A percentile compares a stretch with the other conserved stretches of the same genome.
phyloP scores from a whole-genome alignment of 306 rosid genomes.

The Amphicarpaea edgeworthii region DNA sequence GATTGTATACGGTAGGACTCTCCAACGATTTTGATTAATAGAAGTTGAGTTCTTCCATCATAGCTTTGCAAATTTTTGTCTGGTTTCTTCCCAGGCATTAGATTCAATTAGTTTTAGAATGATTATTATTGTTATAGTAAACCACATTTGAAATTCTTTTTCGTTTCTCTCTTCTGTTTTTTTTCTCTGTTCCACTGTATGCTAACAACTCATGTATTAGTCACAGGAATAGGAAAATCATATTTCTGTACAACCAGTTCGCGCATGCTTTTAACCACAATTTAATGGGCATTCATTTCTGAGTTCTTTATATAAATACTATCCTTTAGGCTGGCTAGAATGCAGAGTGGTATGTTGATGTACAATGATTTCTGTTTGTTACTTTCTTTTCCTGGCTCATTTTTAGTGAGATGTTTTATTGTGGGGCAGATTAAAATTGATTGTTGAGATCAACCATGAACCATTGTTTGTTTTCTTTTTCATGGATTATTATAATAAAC shows the following conservation, averaged over 20 bases:
- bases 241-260: slow-evolving; percentile 50
- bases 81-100: slow-evolving; percentile 24
- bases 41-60: slow-evolving; percentile 51
- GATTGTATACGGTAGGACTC: slow-evolving; percentile 50
- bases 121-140: slow-evolving; percentile 49
- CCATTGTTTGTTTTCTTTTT: slow-evolving; percentile 15
- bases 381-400: slow-evolving; percentile 21
- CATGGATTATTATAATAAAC: slow-evolving; percentile 2
- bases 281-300: slow-evolving; percentile 43
- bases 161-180: slow-evolving; percentile 21
- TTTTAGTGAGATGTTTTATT: slow-evolving; percentile 1
- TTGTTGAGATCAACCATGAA: slow-evolving; percentile 26
- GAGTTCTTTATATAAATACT: slow-evolving; percentile 11
- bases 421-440: slow-evolving; percentile 23
- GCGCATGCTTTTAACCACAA: slow-evolving; percentile 44
- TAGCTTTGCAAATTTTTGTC: slow-evolving; percentile 43
- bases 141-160: slow-evolving; percentile 51
- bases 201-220: slow-evolving; percentile 62
- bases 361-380: slow-evolving; percentile 12
- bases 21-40: slow-evolving; percentile 46
- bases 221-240: slow-evolving; percentile 42
- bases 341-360: slow-evolving; percentile 25
- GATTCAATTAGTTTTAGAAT: slow-evolving; percentile 54
- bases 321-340: slow-evolving; percentile 26
- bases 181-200: slow-evolving; percentile 37